Conservation (phyloP, 306 rosid genomes). For the Casuarina glauca region DNA sequence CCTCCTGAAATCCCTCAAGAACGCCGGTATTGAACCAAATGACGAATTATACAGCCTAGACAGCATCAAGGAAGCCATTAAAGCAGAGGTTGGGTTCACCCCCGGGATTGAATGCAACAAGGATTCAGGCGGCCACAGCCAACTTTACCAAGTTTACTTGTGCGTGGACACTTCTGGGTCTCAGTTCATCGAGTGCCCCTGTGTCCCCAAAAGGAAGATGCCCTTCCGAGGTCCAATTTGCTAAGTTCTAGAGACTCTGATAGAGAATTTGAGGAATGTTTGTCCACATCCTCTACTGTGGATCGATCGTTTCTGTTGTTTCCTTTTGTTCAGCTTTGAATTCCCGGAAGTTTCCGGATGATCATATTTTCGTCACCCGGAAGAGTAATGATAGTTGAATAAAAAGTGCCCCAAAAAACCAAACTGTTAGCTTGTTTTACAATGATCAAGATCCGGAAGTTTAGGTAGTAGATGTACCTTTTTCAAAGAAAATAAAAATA, state of each 20-base stretch:
- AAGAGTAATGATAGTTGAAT: too few species aligned
- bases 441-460: neutral
- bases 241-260: slow-evolving; percentile 25
- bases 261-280: neutral
- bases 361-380: too few species aligned
- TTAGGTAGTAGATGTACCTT: neutral
- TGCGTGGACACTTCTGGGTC: slow-evolving; percentile 66
- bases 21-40: slow-evolving; percentile 61
- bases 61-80: slow-evolving; percentile 43
- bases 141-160: slow-evolving; percentile 59
- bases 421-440: too few species aligned
- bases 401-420: too few species aligned
- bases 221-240: slow-evolving; percentile 48
- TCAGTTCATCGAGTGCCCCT: slow-evolving; percentile 60
- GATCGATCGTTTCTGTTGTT: too few species aligned
- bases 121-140: slow-evolving; percentile 44
- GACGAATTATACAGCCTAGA: slow-evolving; percentile 56
- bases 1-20: slow-evolving; percentile 53
- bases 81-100: slow-evolving; percentile 41
- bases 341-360: too few species aligned
- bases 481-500: neutral
- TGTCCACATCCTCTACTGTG: neutral
- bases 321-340: too few species aligned
- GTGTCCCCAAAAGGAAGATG: slow-evolving; percentile 45
- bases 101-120: slow-evolving; percentile 67